phyloP scores from a whole-genome alignment of 2,329 filamentous ascomycete species.

The Neobulgaria alba region DNA sequence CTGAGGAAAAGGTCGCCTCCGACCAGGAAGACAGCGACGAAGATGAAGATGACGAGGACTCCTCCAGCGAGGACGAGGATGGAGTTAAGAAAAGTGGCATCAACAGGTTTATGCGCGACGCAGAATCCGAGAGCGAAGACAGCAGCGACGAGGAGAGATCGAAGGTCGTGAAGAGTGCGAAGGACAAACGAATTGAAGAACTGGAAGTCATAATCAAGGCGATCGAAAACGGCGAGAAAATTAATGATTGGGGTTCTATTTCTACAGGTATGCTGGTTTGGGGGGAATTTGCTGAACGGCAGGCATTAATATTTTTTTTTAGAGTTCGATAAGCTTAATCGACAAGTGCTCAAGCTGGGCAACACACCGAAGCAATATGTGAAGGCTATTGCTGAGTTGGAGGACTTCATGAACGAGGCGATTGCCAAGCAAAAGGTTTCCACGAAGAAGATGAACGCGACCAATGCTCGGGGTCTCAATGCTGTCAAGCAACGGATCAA shows the following conservation, averaged over 20 bases:
- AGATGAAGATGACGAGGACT: conserved; percentile 46
- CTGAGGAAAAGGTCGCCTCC: conserved; percentile 40
- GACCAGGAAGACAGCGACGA: conserved; percentile 37
- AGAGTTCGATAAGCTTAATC: conserved; percentile 95
- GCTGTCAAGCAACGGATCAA: conserved; percentile 97
- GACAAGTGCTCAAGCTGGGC: conserved; percentile 73
- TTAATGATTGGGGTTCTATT: conserved; percentile 93
- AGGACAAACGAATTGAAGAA: conserved; percentile 94
- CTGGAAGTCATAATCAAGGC: conserved; percentile 80
- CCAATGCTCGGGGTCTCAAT: conserved; percentile 87
- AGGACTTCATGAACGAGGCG: conserved; percentile 90
- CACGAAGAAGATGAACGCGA: conserved; percentile 98
- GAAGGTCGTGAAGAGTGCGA: conserved; percentile 90
- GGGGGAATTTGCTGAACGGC: not conserved
- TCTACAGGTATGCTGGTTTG: conserved; percentile 58
- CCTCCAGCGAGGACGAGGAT: conserved; percentile 56
- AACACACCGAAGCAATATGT: conserved; percentile 86
- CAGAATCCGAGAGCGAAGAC: conserved; percentile 65
- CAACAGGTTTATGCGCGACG: conserved; percentile 72
- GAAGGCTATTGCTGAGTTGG: conserved; percentile 85
- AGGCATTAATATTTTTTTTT: not conserved
- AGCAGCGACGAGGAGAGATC: conserved; percentile 78
- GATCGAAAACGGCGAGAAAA: conserved; percentile 96
- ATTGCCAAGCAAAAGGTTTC: conserved; percentile 93
- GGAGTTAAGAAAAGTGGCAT: conserved; percentile 61